Percentiles rank a stretch among this genome's conserved stretches.
Conservation (phyloP, 1,284 basidiomycete species). For the Pseudozyma pruni region DNA sequence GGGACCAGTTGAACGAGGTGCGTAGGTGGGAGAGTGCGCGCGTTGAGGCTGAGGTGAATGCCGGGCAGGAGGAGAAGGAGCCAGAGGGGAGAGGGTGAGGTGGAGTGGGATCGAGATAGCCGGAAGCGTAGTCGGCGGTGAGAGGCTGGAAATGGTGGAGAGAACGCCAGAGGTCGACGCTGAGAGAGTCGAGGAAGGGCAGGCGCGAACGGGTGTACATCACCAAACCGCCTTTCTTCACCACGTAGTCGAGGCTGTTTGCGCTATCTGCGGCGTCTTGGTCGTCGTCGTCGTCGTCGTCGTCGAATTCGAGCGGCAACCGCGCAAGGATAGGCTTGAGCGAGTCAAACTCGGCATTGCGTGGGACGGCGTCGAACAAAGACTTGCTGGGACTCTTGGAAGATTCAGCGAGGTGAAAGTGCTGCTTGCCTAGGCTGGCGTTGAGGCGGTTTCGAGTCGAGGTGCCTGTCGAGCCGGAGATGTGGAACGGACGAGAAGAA, state of each 20-base stretch:
- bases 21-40: constrained; percentile 15
- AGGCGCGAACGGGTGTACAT: constrained; percentile 53
- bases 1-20: constrained; percentile 55
- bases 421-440: constrained; percentile 26
- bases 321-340: constrained; percentile 55
- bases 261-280: neutral
- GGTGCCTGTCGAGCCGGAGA: constrained; percentile 16
- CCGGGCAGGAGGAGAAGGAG: constrained; percentile 30
- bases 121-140: constrained; percentile 49
- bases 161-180: constrained; percentile 45
- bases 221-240: constrained; percentile 8
- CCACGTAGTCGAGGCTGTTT: constrained; percentile 25
- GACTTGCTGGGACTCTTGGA: neutral
- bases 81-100: constrained; percentile 32
- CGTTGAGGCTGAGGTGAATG: constrained; percentile 28
- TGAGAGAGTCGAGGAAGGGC: constrained; percentile 41
- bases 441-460: constrained; percentile 25
- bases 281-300: constrained; percentile 5
- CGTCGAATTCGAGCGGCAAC: constrained; percentile 25
- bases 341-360: constrained; percentile 43
- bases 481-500: constrained; percentile 4
- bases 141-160: constrained; percentile 52
- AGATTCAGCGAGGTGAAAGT: constrained; percentile 26
- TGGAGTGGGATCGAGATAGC: constrained; percentile 35
- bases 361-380: constrained; percentile 48